Conservation (phyloP, 2,329 filamentous ascomycete genomes). For the Rhytidhysteron rufulum region DNA sequence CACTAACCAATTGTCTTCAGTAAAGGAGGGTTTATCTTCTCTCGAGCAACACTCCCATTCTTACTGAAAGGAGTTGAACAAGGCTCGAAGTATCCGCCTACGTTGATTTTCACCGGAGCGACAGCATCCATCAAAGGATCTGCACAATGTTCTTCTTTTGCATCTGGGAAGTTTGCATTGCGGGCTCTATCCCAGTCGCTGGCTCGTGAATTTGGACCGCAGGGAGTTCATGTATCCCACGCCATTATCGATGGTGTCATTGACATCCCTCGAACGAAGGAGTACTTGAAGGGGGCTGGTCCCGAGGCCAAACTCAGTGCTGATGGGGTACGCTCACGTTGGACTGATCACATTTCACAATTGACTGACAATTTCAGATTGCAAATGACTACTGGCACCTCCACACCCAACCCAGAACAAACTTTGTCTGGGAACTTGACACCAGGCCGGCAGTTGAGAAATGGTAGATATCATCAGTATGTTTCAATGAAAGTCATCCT, state of each 20-base stretch:
- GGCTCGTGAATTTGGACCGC: conserved; percentile 77
- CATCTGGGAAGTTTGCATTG: conserved; percentile 75
- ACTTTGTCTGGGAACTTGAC: conserved; percentile 80
- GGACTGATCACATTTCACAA: conserved; percentile 1
- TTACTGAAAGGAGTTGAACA: conserved; percentile 59
- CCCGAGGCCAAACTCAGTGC: conserved; percentile 68
- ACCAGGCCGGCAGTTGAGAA: conserved; percentile 79
- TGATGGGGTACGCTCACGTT: conserved; percentile 58
- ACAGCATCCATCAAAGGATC: conserved; percentile 75
- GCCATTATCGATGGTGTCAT: conserved; percentile 82
- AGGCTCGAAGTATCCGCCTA: conserved; percentile 61
- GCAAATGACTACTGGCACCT: conserved; percentile 82
- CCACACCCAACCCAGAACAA: conserved; percentile 74
- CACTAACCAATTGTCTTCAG: conserved; percentile 30
- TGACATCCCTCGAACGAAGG: conserved; percentile 69
- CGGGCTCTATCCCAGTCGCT: conserved; percentile 71
- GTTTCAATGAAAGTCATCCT: too few relatives aligned
- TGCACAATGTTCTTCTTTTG: conserved; percentile 66
- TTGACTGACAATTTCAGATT: conserved; percentile 53
- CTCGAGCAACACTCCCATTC: conserved; percentile 66
- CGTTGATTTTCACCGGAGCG: conserved; percentile 81
- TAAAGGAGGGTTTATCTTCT: conserved; percentile 71
- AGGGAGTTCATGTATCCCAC: conserved; percentile 80
- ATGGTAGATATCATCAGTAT: conserved; percentile 53
- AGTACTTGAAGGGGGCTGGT: conserved; percentile 52